A percentile compares a stretch with the other conserved stretches of the same genome.
phyloP scores from a whole-genome alignment of 2,329 filamentous ascomycete species.

The Ophiognomonia clavigignenti-juglandacearum region DNA sequence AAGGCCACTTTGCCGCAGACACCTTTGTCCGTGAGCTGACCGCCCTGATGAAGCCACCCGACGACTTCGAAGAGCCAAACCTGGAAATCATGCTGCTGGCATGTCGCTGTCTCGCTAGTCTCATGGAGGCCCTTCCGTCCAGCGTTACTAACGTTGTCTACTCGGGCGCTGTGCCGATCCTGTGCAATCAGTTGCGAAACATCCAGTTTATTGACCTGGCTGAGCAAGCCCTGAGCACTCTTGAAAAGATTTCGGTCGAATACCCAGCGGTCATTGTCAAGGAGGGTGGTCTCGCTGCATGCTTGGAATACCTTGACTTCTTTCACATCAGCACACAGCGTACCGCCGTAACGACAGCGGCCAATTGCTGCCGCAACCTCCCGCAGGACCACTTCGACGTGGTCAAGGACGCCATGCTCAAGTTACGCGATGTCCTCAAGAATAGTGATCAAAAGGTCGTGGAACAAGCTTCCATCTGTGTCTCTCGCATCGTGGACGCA shows the following conservation, averaged over 20 bases:
- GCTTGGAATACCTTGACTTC: conserved; percentile 92
- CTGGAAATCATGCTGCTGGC: conserved; percentile 96
- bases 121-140: conserved; percentile 94
- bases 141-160: conserved; percentile 96
- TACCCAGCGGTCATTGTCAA: conserved; percentile 93
- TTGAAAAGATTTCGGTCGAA: conserved; percentile 96
- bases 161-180: conserved; percentile 87
- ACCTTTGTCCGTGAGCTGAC: conserved; percentile 94
- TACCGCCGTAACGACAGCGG: conserved; percentile 93
- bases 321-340: conserved; percentile 96
- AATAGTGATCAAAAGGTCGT: conserved; percentile 96
- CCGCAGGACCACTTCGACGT: conserved; percentile 89
- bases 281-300: conserved; percentile 93
- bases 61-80: conserved; percentile 80
- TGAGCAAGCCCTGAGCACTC: conserved; percentile 91
- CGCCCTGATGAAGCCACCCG: conserved; percentile 82
- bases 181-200: conserved; percentile 92
- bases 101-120: conserved; percentile 89
- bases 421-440: conserved; percentile 79
- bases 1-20: conserved; percentile 91
- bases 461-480: conserved; percentile 92
- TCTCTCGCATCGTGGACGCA: conserved; percentile 93
- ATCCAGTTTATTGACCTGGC: conserved; percentile 97
- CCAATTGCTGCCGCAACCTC: conserved; percentile 97
- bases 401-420: conserved; percentile 94